Conservation (phyloP, 176 grass and related monocot genomes). For the Olyra latifolia region DNA sequence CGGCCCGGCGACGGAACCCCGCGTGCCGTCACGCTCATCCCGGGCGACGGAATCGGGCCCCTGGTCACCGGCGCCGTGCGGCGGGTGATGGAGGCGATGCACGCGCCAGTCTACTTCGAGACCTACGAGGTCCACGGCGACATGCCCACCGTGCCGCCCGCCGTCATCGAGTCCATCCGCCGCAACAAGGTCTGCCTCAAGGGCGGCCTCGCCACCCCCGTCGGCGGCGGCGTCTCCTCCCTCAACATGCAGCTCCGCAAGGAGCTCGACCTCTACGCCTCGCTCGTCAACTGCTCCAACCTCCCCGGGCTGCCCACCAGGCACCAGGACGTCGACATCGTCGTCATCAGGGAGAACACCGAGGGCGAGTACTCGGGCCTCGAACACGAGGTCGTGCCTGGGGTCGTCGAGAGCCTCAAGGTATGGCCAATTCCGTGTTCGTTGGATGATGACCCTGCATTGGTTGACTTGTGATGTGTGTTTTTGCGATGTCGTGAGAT, state of each 20-base stretch:
- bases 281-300: slow-evolving; percentile 85
- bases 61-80: slow-evolving; percentile 79
- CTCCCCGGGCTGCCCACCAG: slow-evolving; percentile 75
- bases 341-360: slow-evolving; percentile 97
- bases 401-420: slow-evolving; percentile 92
- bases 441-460: neutral
- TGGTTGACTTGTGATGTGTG: neutral
- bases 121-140: slow-evolving; percentile 85
- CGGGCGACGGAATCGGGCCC: slow-evolving; percentile 88
- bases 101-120: slow-evolving; percentile 96
- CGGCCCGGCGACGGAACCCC: slow-evolving; percentile 83
- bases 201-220: slow-evolving; percentile 72
- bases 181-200: slow-evolving; percentile 93
- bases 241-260: slow-evolving; percentile 89
- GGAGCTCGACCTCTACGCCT: slow-evolving; percentile 93
- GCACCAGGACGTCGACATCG: slow-evolving; percentile 83
- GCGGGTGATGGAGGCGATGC: slow-evolving; percentile 90
- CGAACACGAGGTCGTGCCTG: slow-evolving; percentile 91
- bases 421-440: slow-evolving; percentile 36
- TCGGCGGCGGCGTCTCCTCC: slow-evolving; percentile 81
- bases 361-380: slow-evolving; percentile 98
- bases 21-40: slow-evolving; percentile 78
- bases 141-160: slow-evolving; percentile 75
- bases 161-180: slow-evolving; percentile 85
- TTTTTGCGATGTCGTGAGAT: neutral